These are phyloP conservation scores for Hippophae tibetana DNA, from an alignment of 306 rosid genomes.

Conservation along the genomic window DNA sequence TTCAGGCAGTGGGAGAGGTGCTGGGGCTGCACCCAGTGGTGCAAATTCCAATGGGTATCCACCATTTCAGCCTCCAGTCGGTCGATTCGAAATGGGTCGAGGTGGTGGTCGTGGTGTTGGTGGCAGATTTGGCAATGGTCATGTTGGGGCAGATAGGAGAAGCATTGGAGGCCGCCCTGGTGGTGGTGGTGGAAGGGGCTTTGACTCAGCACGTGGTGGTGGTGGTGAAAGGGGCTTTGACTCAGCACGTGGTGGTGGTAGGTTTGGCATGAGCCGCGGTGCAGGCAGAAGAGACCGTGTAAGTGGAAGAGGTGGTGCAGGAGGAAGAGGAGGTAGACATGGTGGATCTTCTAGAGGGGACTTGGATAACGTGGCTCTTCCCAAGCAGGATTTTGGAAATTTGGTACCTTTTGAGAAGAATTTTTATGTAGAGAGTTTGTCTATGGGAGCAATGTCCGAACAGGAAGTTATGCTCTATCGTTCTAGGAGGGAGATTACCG, in stretches of 20 bases:
- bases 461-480: slow-evolving; percentile 53
- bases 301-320: slow-evolving; percentile 20
- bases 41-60: slow-evolving; percentile 32
- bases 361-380: slow-evolving; percentile 59
- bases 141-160: slow-evolving; percentile 14
- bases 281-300: slow-evolving; percentile 16
- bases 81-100: slow-evolving; percentile 53
- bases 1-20: slow-evolving; percentile 21
- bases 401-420: slow-evolving; percentile 86
- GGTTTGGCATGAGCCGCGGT: slow-evolving; percentile 21
- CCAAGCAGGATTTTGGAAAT: slow-evolving; percentile 66
- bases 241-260: slow-evolving; percentile 28
- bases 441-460: slow-evolving; percentile 64
- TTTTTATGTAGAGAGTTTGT: slow-evolving; percentile 54
- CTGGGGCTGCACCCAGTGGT: slow-evolving; percentile 28
- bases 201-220: not conserved
- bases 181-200: slow-evolving; percentile 25
- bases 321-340: slow-evolving; percentile 56
- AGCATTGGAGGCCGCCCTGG: slow-evolving; percentile 22
- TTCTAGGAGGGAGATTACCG: slow-evolving; percentile 57
- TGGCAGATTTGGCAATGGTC: not conserved
- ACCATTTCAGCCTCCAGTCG: slow-evolving; percentile 58
- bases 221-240: slow-evolving; percentile 32
- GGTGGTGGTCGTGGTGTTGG: slow-evolving; percentile 22
- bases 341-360: slow-evolving; percentile 65